A percentile compares a stretch with the other conserved stretches of the same genome.
Conservation (phyloP, 148 eudicot genomes). For the Diospyros kaki region DNA sequence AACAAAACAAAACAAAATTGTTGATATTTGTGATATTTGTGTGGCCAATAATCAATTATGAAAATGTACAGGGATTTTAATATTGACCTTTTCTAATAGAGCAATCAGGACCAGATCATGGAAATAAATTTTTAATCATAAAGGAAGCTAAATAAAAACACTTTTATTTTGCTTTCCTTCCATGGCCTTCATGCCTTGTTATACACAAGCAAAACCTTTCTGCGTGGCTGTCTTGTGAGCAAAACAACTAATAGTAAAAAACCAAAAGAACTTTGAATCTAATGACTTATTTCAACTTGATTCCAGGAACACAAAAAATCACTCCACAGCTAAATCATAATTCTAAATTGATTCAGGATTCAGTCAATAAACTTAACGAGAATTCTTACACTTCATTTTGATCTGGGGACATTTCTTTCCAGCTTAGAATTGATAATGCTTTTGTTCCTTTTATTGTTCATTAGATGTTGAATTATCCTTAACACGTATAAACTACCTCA, state of each 20-base stretch:
- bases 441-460: not conserved
- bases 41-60: too few relatives aligned
- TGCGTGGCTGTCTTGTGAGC: not conserved
- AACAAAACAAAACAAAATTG: too few relatives aligned
- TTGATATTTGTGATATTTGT: too few relatives aligned
- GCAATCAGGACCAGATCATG: too few relatives aligned
- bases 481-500: not conserved
- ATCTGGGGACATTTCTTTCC: not conserved
- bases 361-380: too few relatives aligned
- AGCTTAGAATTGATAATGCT: not conserved
- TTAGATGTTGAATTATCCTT: not conserved
- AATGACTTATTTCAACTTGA: not conserved
- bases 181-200: too few relatives aligned
- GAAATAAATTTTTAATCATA: not conserved
- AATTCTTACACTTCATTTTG: too few relatives aligned
- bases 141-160: not conserved
- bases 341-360: not conserved
- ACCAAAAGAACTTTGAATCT: not conserved
- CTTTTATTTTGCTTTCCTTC: too few relatives aligned
- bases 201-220: too few relatives aligned
- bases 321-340: not conserved
- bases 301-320: not conserved
- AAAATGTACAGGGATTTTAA: too few relatives aligned
- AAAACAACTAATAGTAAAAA: too few relatives aligned
- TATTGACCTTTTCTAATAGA: too few relatives aligned